Base-by-base conservation (phyloP, 345 rosid species). In the Viola odorata region DNA sequence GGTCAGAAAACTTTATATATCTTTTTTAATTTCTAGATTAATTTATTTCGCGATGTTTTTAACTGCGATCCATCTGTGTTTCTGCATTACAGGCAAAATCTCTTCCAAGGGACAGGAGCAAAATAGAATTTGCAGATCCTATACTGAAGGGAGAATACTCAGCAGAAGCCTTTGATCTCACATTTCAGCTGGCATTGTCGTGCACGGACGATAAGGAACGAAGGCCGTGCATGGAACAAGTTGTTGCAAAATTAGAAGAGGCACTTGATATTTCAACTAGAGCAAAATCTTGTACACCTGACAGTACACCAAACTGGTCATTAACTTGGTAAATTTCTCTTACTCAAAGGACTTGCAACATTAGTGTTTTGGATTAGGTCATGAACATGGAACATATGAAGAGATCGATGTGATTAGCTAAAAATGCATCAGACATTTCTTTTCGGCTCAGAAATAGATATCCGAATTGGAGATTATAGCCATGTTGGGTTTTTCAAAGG, bases 401-500 rank as follows among this genome's bases (percentile, higher is more conserved):
- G 32, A 23, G 32, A 23, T 23, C 32, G 32, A 23, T 23, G 32
- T 2, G 2, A 23, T 23, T 23, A 0, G 32, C 32, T 23, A 23
- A 1, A 23, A 23, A 23, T 23, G 32, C 32, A 23, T 23, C 32
- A 23, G 32, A 23, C 32, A 2, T 23, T 23, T 23, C 1, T 23
- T 23, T 23, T 23, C 32, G 32, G 32, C 32, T 23, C 32, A 23
- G 32, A 23, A 23, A 23, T 23, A 23, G 32, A 23, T 23, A 23
- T 23, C 32, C 32, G 32, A 23, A 23, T 23, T 23, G 5, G 17
- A 56, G 45, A 16, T 45, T 77, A 88, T 37, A 91, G 81, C 92
- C 97, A 91, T 15, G 97, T 80, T 15, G 92, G 85, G 51, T 91
- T 82, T 75, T 79, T 78, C 63, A 90, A 69, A 53, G 96, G 65